These are phyloP conservation scores for Diaporthe helianthi DNA, from an alignment of 2,329 filamentous ascomycete genomes.

Conservation along the genomic window DNA sequence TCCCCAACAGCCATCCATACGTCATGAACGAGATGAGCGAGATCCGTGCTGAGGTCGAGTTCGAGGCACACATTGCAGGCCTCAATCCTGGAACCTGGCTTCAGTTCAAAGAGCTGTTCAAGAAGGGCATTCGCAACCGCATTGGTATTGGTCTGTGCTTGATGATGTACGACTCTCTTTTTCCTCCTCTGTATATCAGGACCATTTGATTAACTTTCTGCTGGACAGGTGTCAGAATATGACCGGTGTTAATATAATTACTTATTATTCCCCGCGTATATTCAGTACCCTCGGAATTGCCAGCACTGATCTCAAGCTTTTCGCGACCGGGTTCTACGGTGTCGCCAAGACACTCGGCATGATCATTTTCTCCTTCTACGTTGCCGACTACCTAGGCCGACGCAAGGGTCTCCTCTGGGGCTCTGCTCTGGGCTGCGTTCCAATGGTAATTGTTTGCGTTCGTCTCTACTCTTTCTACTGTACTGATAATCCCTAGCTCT, in stretches of 20 bases:
- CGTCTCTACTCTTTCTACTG: too few relatives aligned
- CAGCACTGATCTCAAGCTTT: constrained; percentile 21
- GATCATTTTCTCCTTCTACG: constrained; percentile 17
- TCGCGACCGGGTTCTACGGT: constrained; percentile 16
- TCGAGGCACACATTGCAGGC: constrained; percentile 60
- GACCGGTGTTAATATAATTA: constrained; percentile 48
- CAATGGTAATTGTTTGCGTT: background rate
- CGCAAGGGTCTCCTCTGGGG: constrained; percentile 16
- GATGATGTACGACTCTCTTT: background rate
- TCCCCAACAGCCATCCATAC: constrained; percentile 58
- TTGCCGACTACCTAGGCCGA: constrained; percentile 8
- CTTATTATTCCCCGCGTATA: constrained; percentile 59
- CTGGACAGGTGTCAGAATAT: constrained; percentile 74
- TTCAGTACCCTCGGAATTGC: constrained; percentile 46
- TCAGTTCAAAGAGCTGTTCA: constrained; percentile 58
- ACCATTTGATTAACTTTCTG: constrained; percentile 59
- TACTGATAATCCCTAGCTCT: background rate
- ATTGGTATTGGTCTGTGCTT: constrained; percentile 65
- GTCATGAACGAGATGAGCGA: constrained; percentile 68
- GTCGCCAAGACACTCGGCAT: constrained; percentile 17
- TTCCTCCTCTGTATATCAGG: too few relatives aligned
- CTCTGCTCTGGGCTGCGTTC: constrained; percentile 5
- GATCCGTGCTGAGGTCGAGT: constrained; percentile 57
- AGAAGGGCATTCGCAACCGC: constrained; percentile 45
- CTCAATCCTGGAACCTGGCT: constrained; percentile 61